Percentiles rank a stretch among this genome's conserved stretches.
Evolutionary conservation across 1,284 basidiomycete genomes (phyloP).

Genomic region (Cutaneotrichosporon sp.): DNA sequence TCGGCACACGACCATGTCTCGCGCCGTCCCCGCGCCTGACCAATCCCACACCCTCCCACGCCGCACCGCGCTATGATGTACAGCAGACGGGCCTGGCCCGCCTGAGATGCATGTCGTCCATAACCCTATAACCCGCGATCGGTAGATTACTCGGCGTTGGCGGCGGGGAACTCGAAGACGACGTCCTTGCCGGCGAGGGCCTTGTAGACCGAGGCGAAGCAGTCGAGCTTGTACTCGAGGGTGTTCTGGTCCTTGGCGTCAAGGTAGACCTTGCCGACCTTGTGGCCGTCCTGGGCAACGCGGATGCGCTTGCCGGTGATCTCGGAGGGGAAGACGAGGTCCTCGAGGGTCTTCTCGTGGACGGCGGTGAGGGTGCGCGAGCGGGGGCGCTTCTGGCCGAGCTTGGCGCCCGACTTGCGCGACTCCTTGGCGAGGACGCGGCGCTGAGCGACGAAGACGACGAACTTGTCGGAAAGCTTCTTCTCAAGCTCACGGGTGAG

Average conservation of each 20-base stretch:
- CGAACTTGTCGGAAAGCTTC: conserved; percentile 95
- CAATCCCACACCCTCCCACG: too few relatives aligned
- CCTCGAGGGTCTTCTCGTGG: conserved; percentile 97
- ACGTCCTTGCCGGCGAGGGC: conserved; percentile 55
- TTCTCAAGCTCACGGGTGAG: conserved; percentile 98
- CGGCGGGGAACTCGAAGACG: conserved; percentile 54
- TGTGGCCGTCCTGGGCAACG: conserved; percentile 83
- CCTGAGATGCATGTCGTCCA: conserved; percentile 41
- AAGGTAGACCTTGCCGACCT: conserved; percentile 95
- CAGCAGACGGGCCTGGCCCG: conserved; percentile 21
- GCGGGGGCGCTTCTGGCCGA: conserved; percentile 87
- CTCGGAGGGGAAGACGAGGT: conserved; percentile 98
- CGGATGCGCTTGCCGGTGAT: conserved; percentile 98
- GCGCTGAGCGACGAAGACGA: conserved; percentile 98
- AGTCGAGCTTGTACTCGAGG: conserved; percentile 90
- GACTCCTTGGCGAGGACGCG: conserved; percentile 98
- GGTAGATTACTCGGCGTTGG: conserved; percentile 42
- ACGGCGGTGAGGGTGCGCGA: conserved; percentile 96
- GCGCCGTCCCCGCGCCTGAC: too few relatives aligned
- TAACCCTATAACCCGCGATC: conserved; percentile 25
- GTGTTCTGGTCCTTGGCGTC: conserved; percentile 98
- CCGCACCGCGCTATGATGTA: conserved; percentile 10
- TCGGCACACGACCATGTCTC: too few relatives aligned
- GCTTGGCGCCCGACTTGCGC: conserved; percentile 81
- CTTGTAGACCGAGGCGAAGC: conserved; percentile 55